Base-by-base conservation (phyloP, 75 land plant genomes). In the Gnetum montanum region DNA sequence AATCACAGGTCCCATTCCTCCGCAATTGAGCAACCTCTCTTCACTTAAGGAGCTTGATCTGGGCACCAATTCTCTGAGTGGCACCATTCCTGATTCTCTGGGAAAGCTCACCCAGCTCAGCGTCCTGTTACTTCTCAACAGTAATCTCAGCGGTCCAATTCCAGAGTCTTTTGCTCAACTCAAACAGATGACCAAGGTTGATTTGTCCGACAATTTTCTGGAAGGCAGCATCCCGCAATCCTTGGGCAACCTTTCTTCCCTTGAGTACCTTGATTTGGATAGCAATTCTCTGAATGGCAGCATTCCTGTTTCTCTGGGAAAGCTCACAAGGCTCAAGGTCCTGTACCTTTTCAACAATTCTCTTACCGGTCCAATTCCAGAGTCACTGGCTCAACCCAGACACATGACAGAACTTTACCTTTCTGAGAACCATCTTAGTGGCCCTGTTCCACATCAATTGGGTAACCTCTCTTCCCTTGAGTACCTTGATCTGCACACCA, bases 271-370 rank as follows among this genome's bases (percentile, higher is more conserved):
- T 6, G 38, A 36, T 36, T 6, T 36, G 6, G 8, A 36, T 36
- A 76, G 68, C 50, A 86, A 83, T 48, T 27, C 27, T 16, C 59
- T 91, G 50, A 69, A 87, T 23, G 97, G 97, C 7, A 2, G 44
- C 2, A 91, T 91, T 35, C 91, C 97, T 0, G n/a, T 15, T 1
- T 72, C 65, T 43, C 43, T 91, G 19, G 74, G 77, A 4, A 62
- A 43, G 57, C 43, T 86, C 56, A 30, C 36, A 23, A 34, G 15
- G 26, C 54, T 86, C 19, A 71, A 57, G 8, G 66, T 70, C 34
- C 75, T 91, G 20, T 80, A 83, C 46, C 67, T 91, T 22, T 83
- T 84, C 2, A 23, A 68, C 67, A 91, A 91, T 54, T 23, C 20
- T 34, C 82, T 91, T 30, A 41, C 57, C 7, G 92, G 97, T 11